Percentiles rank a stretch among this genome's conserved stretches.
Evolutionary conservation across 2,329 filamentous ascomycete genomes (phyloP).

Genomic region (Claviceps arundinis): DNA sequence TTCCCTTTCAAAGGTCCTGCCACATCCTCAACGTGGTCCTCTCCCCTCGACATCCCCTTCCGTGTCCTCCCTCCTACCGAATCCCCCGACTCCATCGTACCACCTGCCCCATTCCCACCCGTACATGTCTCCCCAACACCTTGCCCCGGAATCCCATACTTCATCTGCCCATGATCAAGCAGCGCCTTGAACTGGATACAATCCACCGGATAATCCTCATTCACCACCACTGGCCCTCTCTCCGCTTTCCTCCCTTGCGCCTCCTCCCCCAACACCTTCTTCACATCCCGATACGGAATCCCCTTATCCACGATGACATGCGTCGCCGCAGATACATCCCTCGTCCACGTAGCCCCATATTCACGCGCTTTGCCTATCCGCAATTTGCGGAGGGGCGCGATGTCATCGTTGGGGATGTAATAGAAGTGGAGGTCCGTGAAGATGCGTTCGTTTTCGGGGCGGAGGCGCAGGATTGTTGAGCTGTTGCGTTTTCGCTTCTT

Average conservation of each 20-base stretch:
- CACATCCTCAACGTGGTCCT: constrained; percentile 24
- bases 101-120: not conserved
- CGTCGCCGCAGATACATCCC: constrained; percentile 46
- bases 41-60: constrained; percentile 17
- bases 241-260: not conserved
- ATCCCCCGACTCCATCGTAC: not conserved
- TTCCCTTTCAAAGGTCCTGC: constrained; percentile 22
- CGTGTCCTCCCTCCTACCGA: not conserved
- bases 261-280: constrained; percentile 26
- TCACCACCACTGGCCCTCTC: constrained; percentile 37
- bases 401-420: constrained; percentile 73
- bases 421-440: constrained; percentile 52
- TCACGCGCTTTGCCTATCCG: constrained; percentile 65
- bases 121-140: constrained; percentile 11
- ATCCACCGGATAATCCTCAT: constrained; percentile 55
- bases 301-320: constrained; percentile 68
- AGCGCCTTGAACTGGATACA: constrained; percentile 47
- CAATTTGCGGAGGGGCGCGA: constrained; percentile 49
- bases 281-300: constrained; percentile 50
- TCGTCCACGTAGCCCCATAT: constrained; percentile 61
- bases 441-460: constrained; percentile 40
- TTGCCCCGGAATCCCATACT: constrained; percentile 45
- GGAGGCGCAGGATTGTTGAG: constrained; percentile 24
- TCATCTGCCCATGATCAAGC: constrained; percentile 42
- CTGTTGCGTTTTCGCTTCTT: constrained; percentile 30